phyloP scores from a whole-genome alignment of 2,329 filamentous ascomycete genomes.

The Ophiocordyceps camponoti-floridani region DNA sequence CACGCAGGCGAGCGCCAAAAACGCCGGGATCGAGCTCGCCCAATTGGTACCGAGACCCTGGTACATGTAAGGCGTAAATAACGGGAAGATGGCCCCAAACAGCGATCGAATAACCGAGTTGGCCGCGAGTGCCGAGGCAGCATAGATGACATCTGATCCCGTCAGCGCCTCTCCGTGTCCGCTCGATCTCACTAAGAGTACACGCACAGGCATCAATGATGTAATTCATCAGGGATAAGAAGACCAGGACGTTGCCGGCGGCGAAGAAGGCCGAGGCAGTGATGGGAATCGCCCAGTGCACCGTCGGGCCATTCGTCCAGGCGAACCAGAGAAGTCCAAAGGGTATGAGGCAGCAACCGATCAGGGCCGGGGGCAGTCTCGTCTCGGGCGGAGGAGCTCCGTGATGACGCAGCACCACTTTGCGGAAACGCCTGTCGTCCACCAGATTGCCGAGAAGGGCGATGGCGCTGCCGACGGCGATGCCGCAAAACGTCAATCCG shows the following conservation, averaged over 20 bases:
- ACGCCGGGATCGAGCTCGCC: conserved; percentile 57
- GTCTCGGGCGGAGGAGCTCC: conserved; percentile 46
- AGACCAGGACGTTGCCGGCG: conserved; percentile 41
- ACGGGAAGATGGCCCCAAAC: conserved; percentile 55
- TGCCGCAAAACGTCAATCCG: conserved; percentile 44
- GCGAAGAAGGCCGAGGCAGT: conserved; percentile 30
- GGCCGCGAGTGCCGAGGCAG: conserved; percentile 56
- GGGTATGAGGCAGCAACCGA: conserved; percentile 41
- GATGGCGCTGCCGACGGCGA: conserved; percentile 43
- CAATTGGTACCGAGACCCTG: conserved; percentile 51
- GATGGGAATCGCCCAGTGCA: conserved; percentile 39
- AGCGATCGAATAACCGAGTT: conserved; percentile 54
- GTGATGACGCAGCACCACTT: conserved; percentile 23
- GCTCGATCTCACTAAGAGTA: not conserved
- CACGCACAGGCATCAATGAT: conserved; percentile 41
- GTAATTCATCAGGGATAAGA: conserved; percentile 48
- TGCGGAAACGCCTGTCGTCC: conserved; percentile 35
- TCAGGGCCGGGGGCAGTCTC: conserved; percentile 38
- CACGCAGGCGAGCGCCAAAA: conserved; percentile 52
- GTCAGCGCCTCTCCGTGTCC: conserved; percentile 1
- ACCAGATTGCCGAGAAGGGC: conserved; percentile 33
- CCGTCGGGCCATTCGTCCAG: conserved; percentile 37
- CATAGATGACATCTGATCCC: conserved; percentile 46
- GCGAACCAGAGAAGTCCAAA: conserved; percentile 47
- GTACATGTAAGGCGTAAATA: conserved; percentile 49